Percentiles rank a stretch among this genome's conserved stretches.
phyloP scores from a whole-genome alignment of 306 rosid species.

The Castanea crenata region DNA sequence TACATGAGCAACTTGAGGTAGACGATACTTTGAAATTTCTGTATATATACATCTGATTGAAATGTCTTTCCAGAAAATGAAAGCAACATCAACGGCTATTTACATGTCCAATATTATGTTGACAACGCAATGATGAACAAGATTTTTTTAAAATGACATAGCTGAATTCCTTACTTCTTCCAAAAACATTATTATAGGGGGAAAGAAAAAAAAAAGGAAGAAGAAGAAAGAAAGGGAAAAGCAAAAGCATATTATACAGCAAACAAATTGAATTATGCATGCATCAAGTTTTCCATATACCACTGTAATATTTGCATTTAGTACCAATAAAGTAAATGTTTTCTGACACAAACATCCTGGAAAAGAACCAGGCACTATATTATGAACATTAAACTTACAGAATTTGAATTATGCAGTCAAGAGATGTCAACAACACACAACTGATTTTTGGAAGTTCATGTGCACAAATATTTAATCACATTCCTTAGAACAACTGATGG shows the following conservation, averaged over 20 bases:
- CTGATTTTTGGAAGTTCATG: not conserved
- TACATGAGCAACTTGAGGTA: constrained; percentile 93
- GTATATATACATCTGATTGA: not conserved
- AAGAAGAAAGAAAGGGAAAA: not conserved
- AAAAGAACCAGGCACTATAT: not conserved
- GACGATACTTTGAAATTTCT: not conserved
- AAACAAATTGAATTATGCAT: not conserved
- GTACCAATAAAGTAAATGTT: not conserved
- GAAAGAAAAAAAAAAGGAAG: not conserved
- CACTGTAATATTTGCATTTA: not conserved
- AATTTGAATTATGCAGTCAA: not conserved
- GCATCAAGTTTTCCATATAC: not conserved
- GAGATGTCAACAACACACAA: not conserved
- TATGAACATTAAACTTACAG: not conserved
- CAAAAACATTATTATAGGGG: not conserved
- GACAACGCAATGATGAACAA: not conserved
- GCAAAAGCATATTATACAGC: not conserved
- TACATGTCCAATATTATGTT: not conserved
- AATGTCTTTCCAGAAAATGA: not conserved
- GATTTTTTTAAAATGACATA: not conserved
- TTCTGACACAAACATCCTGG: not conserved
- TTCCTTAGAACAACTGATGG: not conserved
- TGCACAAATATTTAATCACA: not conserved
- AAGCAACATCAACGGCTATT: no score
- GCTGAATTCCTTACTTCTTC: not conserved